Base-by-base conservation (phyloP, 768 basidiomycete genomes). In the Inosperma sp. region DNA sequence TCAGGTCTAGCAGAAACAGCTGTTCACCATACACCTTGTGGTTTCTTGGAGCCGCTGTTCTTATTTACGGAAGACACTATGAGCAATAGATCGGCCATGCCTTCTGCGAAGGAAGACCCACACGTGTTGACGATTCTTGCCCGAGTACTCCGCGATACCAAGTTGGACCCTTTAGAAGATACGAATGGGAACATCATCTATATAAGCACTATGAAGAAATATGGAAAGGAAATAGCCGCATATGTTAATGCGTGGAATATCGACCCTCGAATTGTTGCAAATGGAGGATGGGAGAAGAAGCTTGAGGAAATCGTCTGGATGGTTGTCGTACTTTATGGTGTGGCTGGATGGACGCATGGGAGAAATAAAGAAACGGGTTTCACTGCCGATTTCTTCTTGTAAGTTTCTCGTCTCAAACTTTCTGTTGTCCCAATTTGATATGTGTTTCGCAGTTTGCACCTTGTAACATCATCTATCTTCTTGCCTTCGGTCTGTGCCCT, bases 401-500 rank as follows among this genome's bases (percentile, higher is more conserved):
- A 52, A 56, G 83, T 71, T 29, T 41, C 31, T 44, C 17, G 16
- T 14, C 43, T 37, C 41, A 40, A 13, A 26, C 43, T 13, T 31
- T 3, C 12, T 12, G n/a, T 19, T 12, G 22, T 17, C 21, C 13
- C 14, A 13, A 13, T 13, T 41, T 33, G 27, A 19, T 13, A n/a
- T 19, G 10, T 19, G 23, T 26, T 0, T 40, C 19, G 25, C 22
- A 87, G 84, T 12, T 79, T 83, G 68, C 86, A 81, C 55, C 65
- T 83, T 2, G 75, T 86, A 31, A 89, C 86, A 0, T 84, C 84
- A 4, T 72, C 79, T 3, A 59, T 84, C 17, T 84, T 86, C 70
- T 59, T 85, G 22, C 71, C 80, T 0, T 76, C 83, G 1, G 50
- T 81, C 35, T 56, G 75, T 27, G 70, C 70, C 0, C 57, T 57